A percentile compares a stretch with the other conserved stretches of the same genome.
Conservation (phyloP, 805 yeast species). For the Lipomyces sp. region DNA sequence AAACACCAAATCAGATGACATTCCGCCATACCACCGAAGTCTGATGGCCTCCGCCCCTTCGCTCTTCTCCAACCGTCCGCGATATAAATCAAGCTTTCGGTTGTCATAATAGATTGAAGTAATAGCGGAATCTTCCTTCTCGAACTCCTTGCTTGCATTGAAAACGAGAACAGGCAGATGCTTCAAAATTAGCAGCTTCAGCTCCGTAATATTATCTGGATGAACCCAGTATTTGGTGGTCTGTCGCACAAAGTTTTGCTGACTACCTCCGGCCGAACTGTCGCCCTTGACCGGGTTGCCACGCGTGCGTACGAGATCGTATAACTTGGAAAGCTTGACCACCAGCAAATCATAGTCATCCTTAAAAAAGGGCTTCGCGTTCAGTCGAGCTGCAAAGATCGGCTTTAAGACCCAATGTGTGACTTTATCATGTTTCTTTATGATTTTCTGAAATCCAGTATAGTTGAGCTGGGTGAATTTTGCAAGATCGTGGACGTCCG, state of each 20-base stretch:
- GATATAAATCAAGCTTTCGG: slow-evolving; percentile 80
- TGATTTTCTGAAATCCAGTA: slow-evolving; percentile 94
- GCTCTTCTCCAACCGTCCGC: slow-evolving; percentile 90
- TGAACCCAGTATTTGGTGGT: slow-evolving; percentile 99
- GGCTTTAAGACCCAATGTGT: slow-evolving; percentile 81
- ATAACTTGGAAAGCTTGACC: slow-evolving; percentile 81
- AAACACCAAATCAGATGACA: slow-evolving; percentile 86
- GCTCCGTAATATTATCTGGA: slow-evolving; percentile 95
- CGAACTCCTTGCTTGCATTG: slow-evolving; percentile 94
- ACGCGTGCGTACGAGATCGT: slow-evolving; percentile 90
- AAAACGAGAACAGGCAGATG: slow-evolving; percentile 96
- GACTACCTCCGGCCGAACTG: slow-evolving; percentile 95
- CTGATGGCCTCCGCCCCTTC: slow-evolving; percentile 99
- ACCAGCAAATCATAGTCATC: slow-evolving; percentile 88
- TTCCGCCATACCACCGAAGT: slow-evolving; percentile 98
- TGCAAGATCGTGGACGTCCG: slow-evolving; percentile 95
- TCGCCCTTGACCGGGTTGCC: slow-evolving; percentile 96
- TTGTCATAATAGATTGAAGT: slow-evolving; percentile 96
- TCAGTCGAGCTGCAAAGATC: slow-evolving; percentile 86
- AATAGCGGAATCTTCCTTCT: slow-evolving; percentile 90
- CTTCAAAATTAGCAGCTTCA: slow-evolving; percentile 85
- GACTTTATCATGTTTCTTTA: slow-evolving; percentile 93
- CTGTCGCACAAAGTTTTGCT: slow-evolving; percentile 97
- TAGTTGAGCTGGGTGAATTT: slow-evolving; percentile 90
- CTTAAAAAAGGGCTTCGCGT: slow-evolving; percentile 92